Percentiles rank a stretch among this genome's conserved stretches.
phyloP scores from a whole-genome alignment of 148 eudicot genomes.

The Vaccinium macrocarpon region DNA sequence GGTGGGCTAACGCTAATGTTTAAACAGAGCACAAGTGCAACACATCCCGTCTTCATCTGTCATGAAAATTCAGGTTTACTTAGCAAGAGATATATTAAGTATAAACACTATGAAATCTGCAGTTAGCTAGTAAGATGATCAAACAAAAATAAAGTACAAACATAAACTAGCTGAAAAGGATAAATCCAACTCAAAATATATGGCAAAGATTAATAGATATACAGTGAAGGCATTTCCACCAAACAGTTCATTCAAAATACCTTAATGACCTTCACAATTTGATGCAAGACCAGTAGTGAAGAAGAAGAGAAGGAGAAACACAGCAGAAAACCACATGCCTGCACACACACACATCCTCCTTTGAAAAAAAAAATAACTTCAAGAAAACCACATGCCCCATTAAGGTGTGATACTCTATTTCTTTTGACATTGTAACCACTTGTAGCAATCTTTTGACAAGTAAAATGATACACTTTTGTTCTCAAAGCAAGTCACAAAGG shows the following conservation, averaged over 20 bases:
- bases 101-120: slow-evolving; percentile 3
- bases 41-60: slow-evolving; percentile 99
- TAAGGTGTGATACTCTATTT: too few species aligned
- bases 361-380: too few species aligned
- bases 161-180: neutral
- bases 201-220: neutral
- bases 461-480: too few species aligned
- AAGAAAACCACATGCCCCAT: too few species aligned
- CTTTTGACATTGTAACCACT: too few species aligned
- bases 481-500: neutral
- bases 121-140: neutral
- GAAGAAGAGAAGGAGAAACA: neutral
- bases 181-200: neutral
- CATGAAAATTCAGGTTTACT: slow-evolving; percentile 15
- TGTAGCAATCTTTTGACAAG: too few species aligned
- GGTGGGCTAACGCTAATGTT: slow-evolving; percentile 93
- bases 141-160: neutral
- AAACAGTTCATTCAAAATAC: slow-evolving; percentile 1
- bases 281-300: neutral
- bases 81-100: neutral
- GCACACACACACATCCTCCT: too few species aligned
- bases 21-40: slow-evolving; percentile 90
- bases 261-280: neutral
- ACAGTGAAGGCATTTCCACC: neutral
- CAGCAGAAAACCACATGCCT: neutral